phyloP scores from a whole-genome alignment of 2,329 filamentous ascomycete genomes.

The Nemania sp. region DNA sequence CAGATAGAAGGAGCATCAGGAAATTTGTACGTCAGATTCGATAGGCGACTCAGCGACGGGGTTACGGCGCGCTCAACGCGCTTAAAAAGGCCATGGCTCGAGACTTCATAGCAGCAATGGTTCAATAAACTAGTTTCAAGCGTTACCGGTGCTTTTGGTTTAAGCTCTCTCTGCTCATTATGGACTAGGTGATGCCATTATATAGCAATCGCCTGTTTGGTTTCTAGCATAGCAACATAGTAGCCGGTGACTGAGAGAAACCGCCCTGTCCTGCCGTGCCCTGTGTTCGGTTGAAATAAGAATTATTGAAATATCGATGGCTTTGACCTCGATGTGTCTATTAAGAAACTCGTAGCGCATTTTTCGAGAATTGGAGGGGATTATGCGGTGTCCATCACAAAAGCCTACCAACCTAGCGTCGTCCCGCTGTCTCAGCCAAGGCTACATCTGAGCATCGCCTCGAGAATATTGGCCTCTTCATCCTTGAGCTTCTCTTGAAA shows the following conservation, averaged over 20 bases:
- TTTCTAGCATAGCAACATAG: too few relatives aligned
- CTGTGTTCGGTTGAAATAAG: neutral
- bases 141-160: slow-evolving; percentile 1
- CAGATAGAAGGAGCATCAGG: too few relatives aligned
- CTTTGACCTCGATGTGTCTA: slow-evolving; percentile 20
- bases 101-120: slow-evolving; percentile 14
- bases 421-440: slow-evolving; percentile 11
- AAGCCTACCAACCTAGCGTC: slow-evolving; percentile 1
- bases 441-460: slow-evolving; percentile 30
- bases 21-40: too few relatives aligned
- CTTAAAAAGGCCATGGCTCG: slow-evolving; percentile 23
- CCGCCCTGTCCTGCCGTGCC: neutral
- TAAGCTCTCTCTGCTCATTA: neutral
- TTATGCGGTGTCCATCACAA: slow-evolving; percentile 19
- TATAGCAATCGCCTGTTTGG: too few relatives aligned
- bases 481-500: slow-evolving; percentile 36
- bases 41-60: neutral
- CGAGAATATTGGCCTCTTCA: slow-evolving; percentile 34
- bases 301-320: neutral
- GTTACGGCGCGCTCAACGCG: neutral
- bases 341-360: slow-evolving; percentile 19
- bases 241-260: too few relatives aligned
- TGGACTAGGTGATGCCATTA: neutral
- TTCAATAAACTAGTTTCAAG: slow-evolving; percentile 7
- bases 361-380: slow-evolving; percentile 26